Evolutionary conservation across 164 flowering plant species (phyloP), one percentile per base, ranked within the genome.

Genomic region (Buxus sempervirens): DNA sequence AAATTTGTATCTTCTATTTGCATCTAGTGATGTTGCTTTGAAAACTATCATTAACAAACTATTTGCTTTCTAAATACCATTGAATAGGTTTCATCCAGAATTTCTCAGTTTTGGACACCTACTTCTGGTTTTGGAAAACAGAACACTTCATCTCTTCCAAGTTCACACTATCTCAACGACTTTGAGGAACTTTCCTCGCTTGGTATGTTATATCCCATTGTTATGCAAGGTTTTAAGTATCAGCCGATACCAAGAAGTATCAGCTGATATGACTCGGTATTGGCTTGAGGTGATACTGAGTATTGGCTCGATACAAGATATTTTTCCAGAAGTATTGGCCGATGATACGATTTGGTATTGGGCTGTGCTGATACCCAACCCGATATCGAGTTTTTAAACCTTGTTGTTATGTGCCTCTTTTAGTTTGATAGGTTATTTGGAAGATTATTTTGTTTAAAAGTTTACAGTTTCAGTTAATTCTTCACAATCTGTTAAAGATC

Each of bases 121-220:
- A 68, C 74, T 65, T 67, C 83, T 71, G 91, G 85, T 72, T 72
- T 78, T 70, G 88, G 75, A 71, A 84, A 70, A 25, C 77, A 79
- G 7, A 72, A 66, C 67, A 42, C 70, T 62, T 60, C 82, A 48
- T 76, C 91, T 64, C 76, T 69, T 60, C 87, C 81, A 41, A 89
- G 82, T 78, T 96, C 99, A 25, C 89, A 98, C 28, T 96, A 89
- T 78, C 79, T 86, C n/a, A 89, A 77, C 78, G 98, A 96, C 79
- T 96, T 93, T 78, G 99, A 96, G 78, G 99, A 96, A 82, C 82
- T 90, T 53, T 79, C 75, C 63, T 71, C 99, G 27, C 90, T 96
- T 60, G 99, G 99, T 81, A 57, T 22, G 32, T 72, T 65, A 51
- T 2, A 2, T 45, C 22, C n/a, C 32, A 4, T 64, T 27, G 16